These are phyloP conservation scores for Zygosaccharomyces rouxii DNA, from an alignment of 805 yeast species.

Conservation along the genomic window DNA sequence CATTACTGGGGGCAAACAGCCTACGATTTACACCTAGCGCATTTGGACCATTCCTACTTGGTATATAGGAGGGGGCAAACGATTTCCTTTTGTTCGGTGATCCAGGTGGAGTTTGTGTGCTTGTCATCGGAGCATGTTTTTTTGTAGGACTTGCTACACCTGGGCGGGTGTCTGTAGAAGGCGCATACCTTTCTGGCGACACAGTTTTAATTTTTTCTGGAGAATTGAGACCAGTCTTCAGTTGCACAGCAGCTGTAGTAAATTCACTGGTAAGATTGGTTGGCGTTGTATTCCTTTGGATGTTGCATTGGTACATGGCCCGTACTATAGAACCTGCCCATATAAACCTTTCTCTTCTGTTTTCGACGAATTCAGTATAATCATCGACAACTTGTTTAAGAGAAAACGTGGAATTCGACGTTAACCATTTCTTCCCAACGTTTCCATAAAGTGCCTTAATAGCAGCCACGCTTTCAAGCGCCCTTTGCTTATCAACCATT, in stretches of 20 bases:
- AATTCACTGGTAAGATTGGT: constrained; percentile 16
- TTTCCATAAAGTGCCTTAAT: constrained; percentile 24
- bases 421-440: constrained; percentile 13
- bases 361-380: constrained; percentile 26
- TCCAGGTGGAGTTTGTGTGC: constrained; percentile 9
- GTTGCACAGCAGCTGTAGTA: constrained; percentile 32
- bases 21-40: constrained; percentile 7
- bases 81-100: constrained; percentile 12
- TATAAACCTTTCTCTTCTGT: constrained; percentile 27
- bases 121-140: constrained; percentile 14
- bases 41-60: constrained; percentile 11
- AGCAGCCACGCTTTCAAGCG: constrained; percentile 19
- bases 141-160: constrained; percentile 11
- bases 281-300: constrained; percentile 15
- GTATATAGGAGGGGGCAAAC: constrained; percentile 12
- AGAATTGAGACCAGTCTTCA: constrained; percentile 4
- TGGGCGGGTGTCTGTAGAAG: constrained; percentile 14
- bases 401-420: constrained; percentile 17
- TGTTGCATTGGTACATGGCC: constrained; percentile 19
- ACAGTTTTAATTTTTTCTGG: constrained; percentile 5
- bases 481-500: constrained; percentile 27
- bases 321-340: constrained; percentile 28
- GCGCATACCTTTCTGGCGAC: constrained; percentile 16
- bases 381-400: constrained; percentile 25
- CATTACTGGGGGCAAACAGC: constrained; percentile 10